Evolutionary conservation across 306 rosid species (phyloP), one percentile per base, ranked within the genome.

Genomic region (Dalbergia cultrata): DNA sequence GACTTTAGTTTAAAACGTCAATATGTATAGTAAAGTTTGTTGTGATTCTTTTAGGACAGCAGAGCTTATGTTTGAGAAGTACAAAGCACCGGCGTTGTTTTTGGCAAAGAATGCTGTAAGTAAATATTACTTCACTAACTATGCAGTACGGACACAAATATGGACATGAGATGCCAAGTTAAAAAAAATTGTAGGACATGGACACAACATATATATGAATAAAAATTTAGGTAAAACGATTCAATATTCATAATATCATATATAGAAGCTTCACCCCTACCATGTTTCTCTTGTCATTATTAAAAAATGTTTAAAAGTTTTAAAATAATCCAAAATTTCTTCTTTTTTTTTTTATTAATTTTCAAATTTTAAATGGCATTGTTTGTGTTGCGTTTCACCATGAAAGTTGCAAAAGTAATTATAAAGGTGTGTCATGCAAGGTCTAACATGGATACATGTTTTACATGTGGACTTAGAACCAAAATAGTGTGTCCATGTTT

Each of bases 21-120:
- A 8, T 66, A 64, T 65, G 74, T 18, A 37, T 49, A 43, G 84
- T 78, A 77, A 19, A 45, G 70, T 37, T 67, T 87, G 64, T 88
- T 50, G 58, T 83, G 56, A 82, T 77, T 80, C 61, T 84, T 83
- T 79, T 90, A 95, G 99, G 96, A 85, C 97, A 7, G 93, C 98
- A 0, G 98, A 95, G 82, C 92, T 95, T 61, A 95, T 95, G 97
- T 95, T 95, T 80, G 99, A 95, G 84, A 95, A 95, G 86, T 93
- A 95, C 93, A 95, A 90, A 78, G 97, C 93, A 50, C 98, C 99
- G 78, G 99, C 98, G 70, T 87, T 95, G 73, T 95, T 95, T 90
- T 82, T 93, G 93, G 97, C 97, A 7, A 95, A 95, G 86, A 95
- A 95, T 91, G 99, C 98, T 83, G 99, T 95, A 85, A 81, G 94